These are phyloP conservation scores for Wickerhamomyces rabaulensis DNA, from an alignment of 805 yeast species.

Conservation along the genomic window DNA sequence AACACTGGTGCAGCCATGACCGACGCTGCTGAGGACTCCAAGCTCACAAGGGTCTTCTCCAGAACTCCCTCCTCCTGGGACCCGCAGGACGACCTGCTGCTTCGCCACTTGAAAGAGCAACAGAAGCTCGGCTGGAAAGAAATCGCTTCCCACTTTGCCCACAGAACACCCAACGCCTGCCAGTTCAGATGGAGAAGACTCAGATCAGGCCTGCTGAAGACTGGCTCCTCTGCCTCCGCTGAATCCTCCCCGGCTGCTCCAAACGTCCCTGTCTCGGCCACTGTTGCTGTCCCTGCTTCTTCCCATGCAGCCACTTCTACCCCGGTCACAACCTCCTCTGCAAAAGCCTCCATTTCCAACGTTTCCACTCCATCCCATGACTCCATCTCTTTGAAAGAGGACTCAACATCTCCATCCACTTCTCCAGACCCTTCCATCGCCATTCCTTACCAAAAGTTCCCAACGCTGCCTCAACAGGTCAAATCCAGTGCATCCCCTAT, in stretches of 20 bases:
- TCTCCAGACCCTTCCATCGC: conserved; percentile 5
- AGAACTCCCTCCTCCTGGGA: conserved; percentile 66
- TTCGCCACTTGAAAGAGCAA: conserved; percentile 74
- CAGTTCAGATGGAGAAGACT: conserved; percentile 85
- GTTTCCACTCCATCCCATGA: conserved; percentile 13
- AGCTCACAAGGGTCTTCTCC: conserved; percentile 22
- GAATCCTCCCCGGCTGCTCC: conserved; percentile 13
- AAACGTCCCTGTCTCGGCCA: conserved; percentile 1
- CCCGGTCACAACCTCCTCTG: not conserved
- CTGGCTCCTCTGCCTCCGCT: conserved; percentile 13
- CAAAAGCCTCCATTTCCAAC: not conserved
- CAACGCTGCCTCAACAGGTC: conserved; percentile 4
- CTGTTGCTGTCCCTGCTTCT: not conserved
- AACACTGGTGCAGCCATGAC: conserved; percentile 4
- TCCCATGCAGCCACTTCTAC: not conserved
- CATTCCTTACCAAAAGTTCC: conserved; percentile 7
- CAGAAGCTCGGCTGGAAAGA: conserved; percentile 89
- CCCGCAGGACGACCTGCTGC: conserved; percentile 64
- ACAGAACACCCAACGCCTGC: conserved; percentile 84
- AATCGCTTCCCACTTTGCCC: conserved; percentile 70
- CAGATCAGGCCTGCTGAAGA: conserved; percentile 37
- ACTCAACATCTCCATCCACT: conserved; percentile 3
- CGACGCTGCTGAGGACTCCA: conserved; percentile 17
- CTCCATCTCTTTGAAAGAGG: not conserved
- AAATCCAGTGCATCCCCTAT: not conserved